phyloP scores from a whole-genome alignment of 139 green algal genomes.

The Chloropicon primus region DNA sequence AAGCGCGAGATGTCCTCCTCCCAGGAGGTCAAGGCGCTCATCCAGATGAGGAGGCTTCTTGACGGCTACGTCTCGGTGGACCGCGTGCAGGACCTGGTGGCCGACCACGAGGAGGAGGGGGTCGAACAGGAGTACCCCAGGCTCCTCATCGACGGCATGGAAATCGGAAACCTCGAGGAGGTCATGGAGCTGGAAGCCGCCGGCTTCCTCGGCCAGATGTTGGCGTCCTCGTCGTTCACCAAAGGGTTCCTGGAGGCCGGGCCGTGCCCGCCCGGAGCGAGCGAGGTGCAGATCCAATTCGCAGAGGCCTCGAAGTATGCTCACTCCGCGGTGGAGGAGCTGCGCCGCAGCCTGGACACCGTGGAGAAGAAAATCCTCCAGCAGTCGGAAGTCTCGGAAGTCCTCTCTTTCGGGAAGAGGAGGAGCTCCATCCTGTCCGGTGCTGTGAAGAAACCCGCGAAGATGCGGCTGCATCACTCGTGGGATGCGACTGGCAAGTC shows the following conservation, averaged over 20 bases:
- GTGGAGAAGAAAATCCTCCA: neutral
- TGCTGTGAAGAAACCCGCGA: too few species aligned
- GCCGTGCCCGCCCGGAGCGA: too few species aligned
- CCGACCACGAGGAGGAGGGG: neutral
- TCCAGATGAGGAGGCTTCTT: neutral
- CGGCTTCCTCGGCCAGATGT: neutral
- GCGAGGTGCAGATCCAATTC: neutral
- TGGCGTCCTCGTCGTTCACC: neutral
- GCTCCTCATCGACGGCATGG: neutral
- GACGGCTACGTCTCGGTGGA: neutral
- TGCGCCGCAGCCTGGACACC: neutral
- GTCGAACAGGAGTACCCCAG: neutral
- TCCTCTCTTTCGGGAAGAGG: neutral
- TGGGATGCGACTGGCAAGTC: neutral
- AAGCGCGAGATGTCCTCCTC: neutral
- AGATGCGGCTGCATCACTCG: neutral
- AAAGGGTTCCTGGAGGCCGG: neutral
- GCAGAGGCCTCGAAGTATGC: neutral
- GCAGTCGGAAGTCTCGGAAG: neutral
- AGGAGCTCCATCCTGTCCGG: too few species aligned
- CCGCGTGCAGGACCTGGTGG: neutral
- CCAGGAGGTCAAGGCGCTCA: neutral
- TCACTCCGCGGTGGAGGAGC: neutral
- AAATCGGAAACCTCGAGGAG: neutral
- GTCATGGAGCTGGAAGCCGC: neutral